Evolutionary conservation across 2,329 filamentous ascomycete species (phyloP), one percentile per base, ranked within the genome.

Genomic region (Didymella lethalis): DNA sequence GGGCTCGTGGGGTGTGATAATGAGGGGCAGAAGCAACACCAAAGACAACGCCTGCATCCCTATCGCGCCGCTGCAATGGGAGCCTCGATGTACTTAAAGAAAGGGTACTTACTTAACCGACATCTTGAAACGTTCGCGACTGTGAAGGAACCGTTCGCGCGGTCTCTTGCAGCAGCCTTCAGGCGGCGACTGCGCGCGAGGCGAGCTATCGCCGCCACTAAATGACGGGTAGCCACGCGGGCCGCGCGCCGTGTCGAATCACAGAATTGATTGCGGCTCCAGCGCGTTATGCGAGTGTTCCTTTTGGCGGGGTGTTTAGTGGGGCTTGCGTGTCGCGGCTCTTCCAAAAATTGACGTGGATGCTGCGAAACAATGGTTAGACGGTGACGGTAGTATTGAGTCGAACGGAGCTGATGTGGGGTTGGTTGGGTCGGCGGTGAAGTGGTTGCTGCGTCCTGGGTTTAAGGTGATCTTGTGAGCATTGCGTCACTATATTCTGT

Each of bases 61-160:
- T 23, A 4, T 3, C 11, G 38, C 10, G 11, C 48, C 18, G 38
- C 34, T 47, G 14, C 41, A 36, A 36, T 44, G 48, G 46, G 41
- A n/a, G 23, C 14, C 25, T 23, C 10, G 11, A 38, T 26, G 34
- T 26, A 56, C 48, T 48, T 48, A 40, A 41, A 46, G 45, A 44
- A 57, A 61, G 63, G 48, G 31, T 16, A 77, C 75, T 74, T 55
- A 78, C 76, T 78, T 78, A 68, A 78, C 72, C 61, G 75, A 77
- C 76, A 78, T 78, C 23, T 51, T 67, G 62, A 57, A 62, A 57
- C 63, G 49, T 60, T 70, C 63, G 61, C 58, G 65, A 57, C 60
- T 64, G 61, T 61, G 61, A 59, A 55, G 58, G 61, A 61, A 66
- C 59, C 54, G 64, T 66, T 67, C 64, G 61, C 50, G 61, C 58